Evolutionary conservation across 306 rosid genomes (phyloP).

Genomic region (Corylus americana): DNA sequence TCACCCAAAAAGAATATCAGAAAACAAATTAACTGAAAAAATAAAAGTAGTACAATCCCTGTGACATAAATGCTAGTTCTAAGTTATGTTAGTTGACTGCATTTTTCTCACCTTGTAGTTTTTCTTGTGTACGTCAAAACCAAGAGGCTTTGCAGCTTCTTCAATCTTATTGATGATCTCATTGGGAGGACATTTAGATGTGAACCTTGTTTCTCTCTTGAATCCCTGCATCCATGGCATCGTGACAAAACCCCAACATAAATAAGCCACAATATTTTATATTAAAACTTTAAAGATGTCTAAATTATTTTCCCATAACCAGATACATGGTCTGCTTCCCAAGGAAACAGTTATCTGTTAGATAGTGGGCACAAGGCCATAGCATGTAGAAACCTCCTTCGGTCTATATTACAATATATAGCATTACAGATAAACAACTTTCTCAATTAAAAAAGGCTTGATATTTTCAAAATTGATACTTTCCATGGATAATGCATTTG

Average conservation of each 20-base stretch:
- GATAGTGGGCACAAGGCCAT: background rate
- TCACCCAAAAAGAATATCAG: slow-evolving; percentile 11
- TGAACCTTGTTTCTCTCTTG: slow-evolving; percentile 97
- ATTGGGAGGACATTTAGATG: slow-evolving; percentile 82
- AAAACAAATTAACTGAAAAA: background rate
- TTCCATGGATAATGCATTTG: background rate
- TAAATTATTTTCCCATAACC: background rate
- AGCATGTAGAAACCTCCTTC: background rate
- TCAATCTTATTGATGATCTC: slow-evolving; percentile 92
- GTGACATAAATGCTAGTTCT: background rate
- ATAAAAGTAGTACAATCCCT: background rate
- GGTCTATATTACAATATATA: background rate
- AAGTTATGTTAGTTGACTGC: slow-evolving; percentile 10
- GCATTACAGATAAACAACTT: background rate
- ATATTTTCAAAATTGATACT: background rate
- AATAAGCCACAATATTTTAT: background rate
- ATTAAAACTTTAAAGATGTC: background rate
- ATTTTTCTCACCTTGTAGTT: slow-evolving; percentile 74
- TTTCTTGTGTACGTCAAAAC: slow-evolving; percentile 94
- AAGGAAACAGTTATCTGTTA: background rate
- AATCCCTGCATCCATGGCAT: slow-evolving; percentile 53
- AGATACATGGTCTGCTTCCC: background rate
- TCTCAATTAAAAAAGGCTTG: background rate
- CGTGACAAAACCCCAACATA: background rate
- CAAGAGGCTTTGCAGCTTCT: slow-evolving; percentile 98